These are phyloP conservation scores for Termitomyces eurrhizus DNA, from an alignment of 768 basidiomycete genomes.

Conservation along the genomic window DNA sequence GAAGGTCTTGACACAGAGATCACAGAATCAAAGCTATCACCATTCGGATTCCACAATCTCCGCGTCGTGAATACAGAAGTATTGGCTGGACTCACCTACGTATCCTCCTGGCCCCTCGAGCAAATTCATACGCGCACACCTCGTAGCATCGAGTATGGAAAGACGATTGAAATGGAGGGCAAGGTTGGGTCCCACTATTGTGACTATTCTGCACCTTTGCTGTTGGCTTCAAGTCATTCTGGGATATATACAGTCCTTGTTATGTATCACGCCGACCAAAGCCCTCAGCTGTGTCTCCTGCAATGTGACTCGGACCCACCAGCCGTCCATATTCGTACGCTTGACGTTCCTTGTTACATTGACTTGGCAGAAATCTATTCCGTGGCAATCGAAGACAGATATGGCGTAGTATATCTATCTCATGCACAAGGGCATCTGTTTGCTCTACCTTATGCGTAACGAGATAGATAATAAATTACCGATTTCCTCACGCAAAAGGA, in stretches of 20 bases:
- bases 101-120: not conserved
- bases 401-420: slow-evolving; percentile 14
- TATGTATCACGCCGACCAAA: not conserved
- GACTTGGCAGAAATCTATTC: slow-evolving; percentile 6
- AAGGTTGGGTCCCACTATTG: not conserved
- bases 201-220: not conserved
- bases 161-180: not conserved
- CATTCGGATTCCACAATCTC: not conserved
- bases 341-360: slow-evolving; percentile 11
- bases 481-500: too few relatives aligned
- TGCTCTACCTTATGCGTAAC: slow-evolving; percentile 13
- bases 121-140: not conserved
- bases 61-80: not conserved
- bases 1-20: not conserved
- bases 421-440: slow-evolving; percentile 10
- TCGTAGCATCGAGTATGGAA: not conserved
- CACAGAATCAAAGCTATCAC: not conserved
- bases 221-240: slow-evolving; percentile 5
- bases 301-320: not conserved
- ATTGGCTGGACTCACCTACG: not conserved
- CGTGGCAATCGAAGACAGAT: slow-evolving; percentile 13
- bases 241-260: slow-evolving; percentile 8
- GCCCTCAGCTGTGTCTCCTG: slow-evolving; percentile 1
- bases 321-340: not conserved
- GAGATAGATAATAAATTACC: too few relatives aligned